Evolutionary conservation across 176 grass and related monocot genomes (phyloP).

Genomic region (Carex kokanica): DNA sequence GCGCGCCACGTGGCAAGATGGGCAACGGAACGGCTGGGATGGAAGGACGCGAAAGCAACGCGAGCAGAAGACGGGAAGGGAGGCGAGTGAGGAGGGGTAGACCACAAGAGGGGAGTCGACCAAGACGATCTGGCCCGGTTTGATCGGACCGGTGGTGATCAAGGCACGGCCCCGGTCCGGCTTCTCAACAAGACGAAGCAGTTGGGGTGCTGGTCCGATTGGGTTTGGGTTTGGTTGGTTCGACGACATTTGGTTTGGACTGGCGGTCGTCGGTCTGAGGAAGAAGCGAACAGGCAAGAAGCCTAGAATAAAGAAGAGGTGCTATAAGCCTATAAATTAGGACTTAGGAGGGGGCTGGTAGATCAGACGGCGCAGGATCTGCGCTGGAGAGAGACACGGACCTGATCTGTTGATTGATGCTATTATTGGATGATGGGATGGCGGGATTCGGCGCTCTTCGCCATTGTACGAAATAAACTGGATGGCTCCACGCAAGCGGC

Average conservation of each 20-base stretch:
- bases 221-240: not conserved
- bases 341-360: not conserved
- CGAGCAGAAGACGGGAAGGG: slow-evolving; percentile 41
- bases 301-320: not conserved
- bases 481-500: not conserved
- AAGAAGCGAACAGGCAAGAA: too few relatives aligned
- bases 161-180: slow-evolving; percentile 40
- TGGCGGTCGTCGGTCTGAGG: not conserved
- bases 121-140: slow-evolving; percentile 63
- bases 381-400: not conserved
- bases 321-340: too few relatives aligned
- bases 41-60: slow-evolving; percentile 50
- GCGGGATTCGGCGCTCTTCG: not conserved
- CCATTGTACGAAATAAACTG: not conserved
- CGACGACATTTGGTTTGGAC: not conserved
- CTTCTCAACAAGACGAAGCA: slow-evolving; percentile 30
- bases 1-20: slow-evolving; percentile 20
- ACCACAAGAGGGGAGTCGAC: slow-evolving; percentile 43
- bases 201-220: not conserved
- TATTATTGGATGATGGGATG: not conserved
- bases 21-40: not conserved
- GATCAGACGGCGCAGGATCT: not conserved
- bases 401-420: not conserved
- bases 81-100: slow-evolving; percentile 44
- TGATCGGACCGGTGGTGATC: slow-evolving; percentile 35